These are phyloP conservation scores for Oxytropis ochrocephala DNA, from an alignment of 306 rosid genomes.

Conservation along the genomic window DNA sequence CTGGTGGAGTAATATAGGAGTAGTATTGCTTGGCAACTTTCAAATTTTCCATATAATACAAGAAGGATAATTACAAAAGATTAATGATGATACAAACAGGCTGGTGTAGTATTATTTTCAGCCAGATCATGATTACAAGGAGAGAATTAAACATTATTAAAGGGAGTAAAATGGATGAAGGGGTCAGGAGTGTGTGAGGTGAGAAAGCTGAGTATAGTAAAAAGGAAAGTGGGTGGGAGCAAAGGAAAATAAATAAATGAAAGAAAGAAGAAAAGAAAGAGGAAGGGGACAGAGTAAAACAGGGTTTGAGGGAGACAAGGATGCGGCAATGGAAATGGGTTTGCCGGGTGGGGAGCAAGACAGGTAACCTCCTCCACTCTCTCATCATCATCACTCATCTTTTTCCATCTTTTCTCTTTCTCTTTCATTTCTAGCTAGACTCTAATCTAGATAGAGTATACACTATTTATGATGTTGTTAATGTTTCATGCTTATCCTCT, in stretches of 20 bases:
- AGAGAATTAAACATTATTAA: constrained; percentile 7
- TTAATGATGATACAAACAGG: neutral
- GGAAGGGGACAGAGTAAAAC: constrained; percentile 39
- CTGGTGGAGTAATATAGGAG: too few species aligned
- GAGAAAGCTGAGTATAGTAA: neutral
- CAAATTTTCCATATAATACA: neutral
- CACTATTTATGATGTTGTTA: neutral
- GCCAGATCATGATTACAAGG: neutral
- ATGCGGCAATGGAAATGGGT: constrained; percentile 49
- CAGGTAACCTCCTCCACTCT: constrained; percentile 31
- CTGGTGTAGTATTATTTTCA: neutral
- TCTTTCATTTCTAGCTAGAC: neutral
- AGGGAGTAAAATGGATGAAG: neutral
- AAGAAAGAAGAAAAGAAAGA: neutral
- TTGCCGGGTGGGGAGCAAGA: constrained; percentile 56
- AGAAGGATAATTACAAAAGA: neutral
- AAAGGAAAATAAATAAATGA: neutral
- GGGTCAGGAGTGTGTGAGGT: too few species aligned
- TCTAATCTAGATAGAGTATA: too few species aligned
- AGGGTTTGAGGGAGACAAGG: constrained; percentile 49
- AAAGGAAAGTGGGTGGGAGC: too few species aligned
- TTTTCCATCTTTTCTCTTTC: constrained; percentile 35
- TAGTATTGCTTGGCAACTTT: neutral
- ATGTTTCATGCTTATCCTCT: neutral
- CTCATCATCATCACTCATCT: neutral